Evolutionary conservation across 352 stramenopile species (phyloP), one percentile per base, ranked within the genome.

Genomic region (Pilasporangium apinafurcum): DNA sequence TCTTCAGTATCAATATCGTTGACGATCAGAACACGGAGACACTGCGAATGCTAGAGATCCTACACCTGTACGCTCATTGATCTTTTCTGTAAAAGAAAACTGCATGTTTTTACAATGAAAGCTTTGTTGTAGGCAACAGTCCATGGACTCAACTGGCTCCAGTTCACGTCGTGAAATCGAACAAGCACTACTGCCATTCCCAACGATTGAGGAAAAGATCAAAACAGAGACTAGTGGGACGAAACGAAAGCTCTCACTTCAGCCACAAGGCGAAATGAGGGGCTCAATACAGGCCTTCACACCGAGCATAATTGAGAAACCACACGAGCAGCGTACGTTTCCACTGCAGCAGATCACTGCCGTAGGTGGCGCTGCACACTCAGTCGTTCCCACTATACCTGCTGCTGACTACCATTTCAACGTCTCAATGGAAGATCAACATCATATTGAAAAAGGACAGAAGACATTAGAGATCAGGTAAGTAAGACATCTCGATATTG

Each of bases 401-500:
- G 63, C 72, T 28, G 67, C 53, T 3, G 67, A 85, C 40, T 87
- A 85, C 25, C 72, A 77, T 5, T 81, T 87, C 45, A 56, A 64
- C 21, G 49, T 85, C 14, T 45, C 65, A 4, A 51, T 49, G 8
- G 44, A 49, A 24, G 72, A 83, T 37, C 53, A 75, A 6, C 50
- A 61, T 18, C 44, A 69, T 29, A 62, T 87, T 16, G 69, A 65
- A 16, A 67, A 48, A 26, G 75, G 75, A 27, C 22, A 38, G 28
- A 87, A 87, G 51, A 73, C 57, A 2, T 58, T 87, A 25, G 72
- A 85, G 44, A 84, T 87, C 50, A 60, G 75, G 75, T 86, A 33
- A 28, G 51, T 42, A 8, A n/a, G 8, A 7, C 26, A n/a, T 31
- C 21, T 37, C 22, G 35, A 27, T 30, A 14, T 20, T 49, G 12